phyloP scores from a whole-genome alignment of 2,329 filamentous ascomycete species.

The Penicillium sp. region DNA sequence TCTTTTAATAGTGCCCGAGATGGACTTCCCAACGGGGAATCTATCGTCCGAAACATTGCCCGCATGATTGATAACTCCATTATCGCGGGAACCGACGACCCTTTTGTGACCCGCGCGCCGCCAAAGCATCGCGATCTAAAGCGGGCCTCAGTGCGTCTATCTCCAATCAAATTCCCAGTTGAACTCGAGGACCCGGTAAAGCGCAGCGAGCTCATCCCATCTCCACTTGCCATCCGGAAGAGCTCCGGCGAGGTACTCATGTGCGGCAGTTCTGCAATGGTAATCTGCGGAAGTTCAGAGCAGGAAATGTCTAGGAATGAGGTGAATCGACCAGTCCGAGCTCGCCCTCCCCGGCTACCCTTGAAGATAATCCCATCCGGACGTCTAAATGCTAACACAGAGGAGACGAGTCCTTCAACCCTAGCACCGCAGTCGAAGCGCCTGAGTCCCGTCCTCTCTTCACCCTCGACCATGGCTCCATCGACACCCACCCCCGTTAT shows the following conservation, averaged over 20 bases:
- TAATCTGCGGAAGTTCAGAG: background rate
- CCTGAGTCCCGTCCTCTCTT: background rate
- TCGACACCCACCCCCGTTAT: background rate
- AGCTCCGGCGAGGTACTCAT: slow-evolving; percentile 3
- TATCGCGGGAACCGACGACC: slow-evolving; percentile 20
- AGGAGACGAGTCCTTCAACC: background rate
- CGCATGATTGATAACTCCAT: slow-evolving; percentile 30
- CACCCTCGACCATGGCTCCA: background rate
- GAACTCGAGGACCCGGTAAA: slow-evolving; percentile 3
- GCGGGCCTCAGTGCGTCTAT: background rate
- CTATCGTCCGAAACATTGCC: slow-evolving; percentile 25
- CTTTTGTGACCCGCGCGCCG: slow-evolving; percentile 20
- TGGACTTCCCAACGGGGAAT: slow-evolving; percentile 12
- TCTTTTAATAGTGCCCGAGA: slow-evolving; percentile 10
- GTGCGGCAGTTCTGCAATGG: background rate
- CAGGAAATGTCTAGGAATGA: background rate
- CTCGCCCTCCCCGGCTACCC: slow-evolving; percentile 21
- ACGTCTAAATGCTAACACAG: slow-evolving; percentile 1
- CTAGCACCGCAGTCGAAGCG: background rate
- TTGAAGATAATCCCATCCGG: slow-evolving; percentile 21
- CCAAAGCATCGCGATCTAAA: background rate
- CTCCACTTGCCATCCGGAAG: slow-evolving; percentile 30
- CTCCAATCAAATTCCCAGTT: slow-evolving; percentile 2
- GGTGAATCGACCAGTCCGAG: background rate
- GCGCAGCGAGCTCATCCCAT: slow-evolving; percentile 20